phyloP scores from a whole-genome alignment of 305 asterid species.

The Fraxinus velutina region DNA sequence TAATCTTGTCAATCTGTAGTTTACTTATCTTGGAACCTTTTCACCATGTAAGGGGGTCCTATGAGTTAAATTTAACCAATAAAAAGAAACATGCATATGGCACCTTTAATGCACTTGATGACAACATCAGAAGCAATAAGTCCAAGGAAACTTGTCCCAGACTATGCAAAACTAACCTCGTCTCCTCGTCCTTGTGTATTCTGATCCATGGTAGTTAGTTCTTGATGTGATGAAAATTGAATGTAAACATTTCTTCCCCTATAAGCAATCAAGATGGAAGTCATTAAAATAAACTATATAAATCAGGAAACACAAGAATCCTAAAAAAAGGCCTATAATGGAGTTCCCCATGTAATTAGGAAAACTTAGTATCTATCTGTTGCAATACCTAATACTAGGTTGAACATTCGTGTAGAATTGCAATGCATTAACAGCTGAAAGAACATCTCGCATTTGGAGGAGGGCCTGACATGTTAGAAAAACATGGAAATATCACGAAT shows the following conservation, averaged over 20 bases:
- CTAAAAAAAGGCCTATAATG: slow-evolving; percentile 11
- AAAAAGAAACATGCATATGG: slow-evolving; percentile 7
- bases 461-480: slow-evolving; percentile 59
- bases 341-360: slow-evolving; percentile 16
- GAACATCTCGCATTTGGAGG: slow-evolving; percentile 92
- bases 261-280: slow-evolving; percentile 6
- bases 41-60: background rate
- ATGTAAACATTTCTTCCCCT: slow-evolving; percentile 96
- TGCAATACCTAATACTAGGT: slow-evolving; percentile 79
- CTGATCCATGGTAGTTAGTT: slow-evolving; percentile 88
- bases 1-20: background rate
- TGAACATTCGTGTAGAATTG: slow-evolving; percentile 77
- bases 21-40: background rate
- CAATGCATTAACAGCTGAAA: slow-evolving; percentile 79
- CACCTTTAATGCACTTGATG: slow-evolving; percentile 15
- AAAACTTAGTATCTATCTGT: background rate
- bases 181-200: slow-evolving; percentile 83
- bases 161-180: slow-evolving; percentile 58
- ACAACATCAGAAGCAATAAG: slow-evolving; percentile 11
- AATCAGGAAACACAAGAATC: slow-evolving; percentile 4
- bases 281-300: slow-evolving; percentile 18
- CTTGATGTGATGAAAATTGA: slow-evolving; percentile 97
- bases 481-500: slow-evolving; percentile 6
- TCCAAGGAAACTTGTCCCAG: slow-evolving; percentile 12
- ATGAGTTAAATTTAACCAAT: background rate